phyloP scores from a whole-genome alignment of 495 filamentous ascomycete genomes.

The Trichoderma orchidacearum region DNA sequence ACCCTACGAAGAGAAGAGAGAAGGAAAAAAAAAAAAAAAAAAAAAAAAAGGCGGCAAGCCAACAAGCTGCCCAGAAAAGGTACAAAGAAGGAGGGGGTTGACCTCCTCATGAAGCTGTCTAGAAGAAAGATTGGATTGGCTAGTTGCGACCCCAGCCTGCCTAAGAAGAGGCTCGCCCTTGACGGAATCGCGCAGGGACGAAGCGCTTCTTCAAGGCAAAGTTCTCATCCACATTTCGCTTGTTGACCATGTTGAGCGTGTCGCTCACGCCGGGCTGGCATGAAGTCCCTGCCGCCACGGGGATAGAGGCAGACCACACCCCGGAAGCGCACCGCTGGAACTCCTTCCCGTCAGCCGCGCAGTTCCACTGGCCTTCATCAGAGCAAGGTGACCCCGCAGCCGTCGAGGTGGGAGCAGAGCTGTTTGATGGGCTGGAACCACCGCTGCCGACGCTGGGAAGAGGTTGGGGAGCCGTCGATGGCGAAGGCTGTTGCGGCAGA shows the following conservation, averaged over 20 bases:
- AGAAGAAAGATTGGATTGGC: too few species aligned
- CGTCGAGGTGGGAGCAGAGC: slow-evolving; percentile 6
- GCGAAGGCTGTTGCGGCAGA: too few species aligned
- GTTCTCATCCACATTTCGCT: not conserved
- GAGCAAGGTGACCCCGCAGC: slow-evolving; percentile 28
- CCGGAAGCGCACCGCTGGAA: slow-evolving; percentile 57
- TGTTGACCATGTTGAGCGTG: slow-evolving; percentile 19
- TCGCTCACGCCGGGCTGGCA: slow-evolving; percentile 40
- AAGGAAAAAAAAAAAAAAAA: not conserved
- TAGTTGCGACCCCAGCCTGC: not conserved
- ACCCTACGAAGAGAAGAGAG: not conserved
- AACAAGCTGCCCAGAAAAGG: not conserved
- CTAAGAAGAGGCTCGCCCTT: not conserved
- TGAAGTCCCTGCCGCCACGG: slow-evolving; percentile 43
- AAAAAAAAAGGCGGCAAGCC: not conserved
- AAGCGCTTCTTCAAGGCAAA: not conserved
- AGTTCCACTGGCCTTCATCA: slow-evolving; percentile 49
- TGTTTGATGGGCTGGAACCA: not conserved
- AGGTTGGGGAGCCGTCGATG: too few species aligned
- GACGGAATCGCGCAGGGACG: not conserved
- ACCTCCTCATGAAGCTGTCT: too few species aligned
- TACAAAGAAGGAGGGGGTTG: not conserved
- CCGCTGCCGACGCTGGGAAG: not conserved
- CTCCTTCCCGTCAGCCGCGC: slow-evolving; percentile 38
- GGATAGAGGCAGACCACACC: slow-evolving; percentile 37